phyloP scores from a whole-genome alignment of 257 asterid species.

The Dorcoceras hygrometricum region DNA sequence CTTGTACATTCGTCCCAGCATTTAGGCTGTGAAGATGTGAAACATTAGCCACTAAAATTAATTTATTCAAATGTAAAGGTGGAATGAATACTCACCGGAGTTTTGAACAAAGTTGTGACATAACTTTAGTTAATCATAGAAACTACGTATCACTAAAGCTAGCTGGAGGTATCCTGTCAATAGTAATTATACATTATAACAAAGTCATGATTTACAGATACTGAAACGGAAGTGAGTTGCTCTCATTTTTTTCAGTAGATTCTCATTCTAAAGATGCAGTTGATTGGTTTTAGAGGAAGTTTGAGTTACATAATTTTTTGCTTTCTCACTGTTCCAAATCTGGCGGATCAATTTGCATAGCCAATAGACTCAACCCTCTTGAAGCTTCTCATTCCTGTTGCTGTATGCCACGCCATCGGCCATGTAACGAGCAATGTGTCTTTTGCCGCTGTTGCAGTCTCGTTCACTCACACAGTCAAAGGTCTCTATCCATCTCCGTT shows the following conservation, averaged over 20 bases:
- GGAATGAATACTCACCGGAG: not conserved
- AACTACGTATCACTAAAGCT: not conserved
- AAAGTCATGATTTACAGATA: not conserved
- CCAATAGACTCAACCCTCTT: conserved; percentile 69
- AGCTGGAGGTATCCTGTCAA: not conserved
- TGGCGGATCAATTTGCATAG: conserved; percentile 35
- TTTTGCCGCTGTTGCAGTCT: conserved; percentile 89
- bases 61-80: not conserved
- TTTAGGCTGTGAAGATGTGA: not conserved
- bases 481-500: conserved; percentile 35
- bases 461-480: conserved; percentile 91
- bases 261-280: not conserved
- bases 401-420: conserved; percentile 82
- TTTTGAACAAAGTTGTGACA: not conserved
- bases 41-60: not conserved
- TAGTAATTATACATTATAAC: not conserved
- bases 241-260: not conserved
- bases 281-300: not conserved
- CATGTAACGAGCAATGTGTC: conserved; percentile 83
- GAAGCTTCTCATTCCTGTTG: conserved; percentile 84
- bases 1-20: not conserved
- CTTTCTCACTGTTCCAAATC: conserved; percentile 4
- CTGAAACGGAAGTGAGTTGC: not conserved
- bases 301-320: not conserved
- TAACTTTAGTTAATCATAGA: not conserved